Percentiles rank a stretch among this genome's conserved stretches.
Evolutionary conservation across 2,329 filamentous ascomycete genomes (phyloP).

Genomic region (Blumeriella jaapii): DNA sequence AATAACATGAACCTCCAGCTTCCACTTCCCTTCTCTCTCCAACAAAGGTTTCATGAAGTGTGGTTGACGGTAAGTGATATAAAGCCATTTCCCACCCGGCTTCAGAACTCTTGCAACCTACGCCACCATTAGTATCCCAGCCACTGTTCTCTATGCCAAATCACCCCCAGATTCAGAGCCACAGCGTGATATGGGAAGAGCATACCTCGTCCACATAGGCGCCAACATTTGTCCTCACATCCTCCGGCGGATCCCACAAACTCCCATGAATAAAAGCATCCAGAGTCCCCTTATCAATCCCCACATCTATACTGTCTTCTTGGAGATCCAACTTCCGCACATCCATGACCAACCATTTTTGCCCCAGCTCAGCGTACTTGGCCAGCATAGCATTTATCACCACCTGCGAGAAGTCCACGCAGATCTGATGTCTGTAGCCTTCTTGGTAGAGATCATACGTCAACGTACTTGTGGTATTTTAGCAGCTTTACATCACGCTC

Average conservation of each 20-base stretch:
- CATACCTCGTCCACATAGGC: conserved; percentile 39
- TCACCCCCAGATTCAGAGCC: too few relatives aligned
- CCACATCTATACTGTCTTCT: conserved; percentile 37
- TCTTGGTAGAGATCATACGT: conserved; percentile 35
- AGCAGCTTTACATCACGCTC: not conserved
- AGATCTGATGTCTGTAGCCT: conserved; percentile 41
- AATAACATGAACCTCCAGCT: conserved; percentile 33
- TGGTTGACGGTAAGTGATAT: conserved; percentile 42
- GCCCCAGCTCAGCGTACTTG: conserved; percentile 29
- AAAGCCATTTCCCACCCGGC: conserved; percentile 37
- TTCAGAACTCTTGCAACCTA: conserved; percentile 38
- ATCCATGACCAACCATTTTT: conserved; percentile 36
- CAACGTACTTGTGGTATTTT: conserved; percentile 27
- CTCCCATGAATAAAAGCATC: conserved; percentile 43
- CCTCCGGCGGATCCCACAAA: conserved; percentile 38
- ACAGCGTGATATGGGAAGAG: conserved; percentile 1
- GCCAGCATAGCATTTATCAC: conserved; percentile 41
- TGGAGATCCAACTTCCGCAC: conserved; percentile 38
- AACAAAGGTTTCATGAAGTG: conserved; percentile 42
- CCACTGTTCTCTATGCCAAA: too few relatives aligned
- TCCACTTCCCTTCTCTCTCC: conserved; percentile 33
- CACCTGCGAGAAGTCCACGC: conserved; percentile 44
- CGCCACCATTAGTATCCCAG: conserved; percentile 4
- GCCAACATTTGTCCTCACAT: conserved; percentile 36
- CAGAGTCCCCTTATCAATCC: conserved; percentile 45